Evolutionary conservation across 495 filamentous ascomycete species (phyloP), one percentile per base, ranked within the genome.

Genomic region (Schizothecium vesticola): DNA sequence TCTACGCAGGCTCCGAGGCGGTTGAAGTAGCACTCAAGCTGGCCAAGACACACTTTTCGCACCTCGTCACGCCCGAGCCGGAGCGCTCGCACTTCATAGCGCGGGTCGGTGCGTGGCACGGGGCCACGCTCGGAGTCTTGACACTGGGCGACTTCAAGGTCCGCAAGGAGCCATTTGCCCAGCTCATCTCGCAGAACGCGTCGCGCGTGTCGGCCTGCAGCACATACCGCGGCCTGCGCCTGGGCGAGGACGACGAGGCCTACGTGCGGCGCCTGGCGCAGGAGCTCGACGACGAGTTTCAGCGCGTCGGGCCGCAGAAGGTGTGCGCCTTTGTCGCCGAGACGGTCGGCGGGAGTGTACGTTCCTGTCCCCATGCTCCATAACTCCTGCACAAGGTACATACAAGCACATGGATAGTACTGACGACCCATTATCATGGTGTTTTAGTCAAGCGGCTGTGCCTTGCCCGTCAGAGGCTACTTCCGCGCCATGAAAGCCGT

Each of bases 321-420:
- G 90, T 93, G 9, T 87, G 85, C 68, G 91, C 88, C 2, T 92
- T 93, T 69, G 80, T 93, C 26, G 86, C 86, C 0, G 91, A 93
- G 72, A 85, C 90, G 4, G 77, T 85, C 9, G 79, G 79, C 51
- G 86, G 87, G 10, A 80, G 81, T 5, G 68, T n/a, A n/a, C n/a
- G n/a, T n/a, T n/a, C n/a, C n/a, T n/a, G n/a, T n/a, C n/a, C n/a
- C n/a, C n/a, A n/a, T n/a, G n/a, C n/a, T n/a, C n/a, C n/a, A n/a
- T n/a, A n/a, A n/a, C n/a, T n/a, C n/a, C n/a, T n/a, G n/a, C n/a
- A n/a, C n/a, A n/a, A n/a, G n/a, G n/a, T n/a, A n/a, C n/a, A n/a
- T n/a, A n/a, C n/a, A n/a, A n/a, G n/a, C n/a, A n/a, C n/a, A n/a
- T n/a, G n/a, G n/a, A n/a, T n/a, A n/a, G n/a, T n/a, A n/a, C n/a